Evolutionary conservation across 2,329 filamentous ascomycete genomes (phyloP).

Genomic region (Cercospora zeina): DNA sequence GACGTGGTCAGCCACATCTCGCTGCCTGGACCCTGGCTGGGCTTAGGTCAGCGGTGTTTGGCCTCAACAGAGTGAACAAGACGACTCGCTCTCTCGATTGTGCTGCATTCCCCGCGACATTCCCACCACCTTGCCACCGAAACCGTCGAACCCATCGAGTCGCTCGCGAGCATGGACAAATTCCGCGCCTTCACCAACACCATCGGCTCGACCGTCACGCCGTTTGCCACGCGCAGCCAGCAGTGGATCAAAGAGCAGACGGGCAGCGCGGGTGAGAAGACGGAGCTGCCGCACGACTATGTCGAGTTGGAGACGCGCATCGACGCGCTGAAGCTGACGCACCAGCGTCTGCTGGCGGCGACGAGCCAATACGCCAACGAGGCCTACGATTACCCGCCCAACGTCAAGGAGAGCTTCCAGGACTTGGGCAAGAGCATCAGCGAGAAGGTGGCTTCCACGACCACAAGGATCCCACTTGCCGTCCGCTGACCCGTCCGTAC

Average conservation of each 20-base stretch:
- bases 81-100: not conserved
- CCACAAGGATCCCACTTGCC: no score
- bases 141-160: not conserved
- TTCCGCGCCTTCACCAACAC: conserved; percentile 60
- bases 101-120: not conserved
- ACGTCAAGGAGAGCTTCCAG: conserved; percentile 96
- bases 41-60: not conserved
- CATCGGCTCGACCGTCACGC: conserved; percentile 79
- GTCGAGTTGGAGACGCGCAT: conserved; percentile 98
- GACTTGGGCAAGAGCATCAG: conserved; percentile 93
- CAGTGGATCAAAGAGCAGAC: conserved; percentile 98
- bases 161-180: conserved; percentile 60
- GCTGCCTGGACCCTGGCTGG: not conserved
- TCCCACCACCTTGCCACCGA: no score
- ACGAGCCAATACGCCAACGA: conserved; percentile 94
- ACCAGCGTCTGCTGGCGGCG: conserved; percentile 95
- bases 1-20: not conserved
- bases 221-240: conserved; percentile 89
- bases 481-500: not conserved
- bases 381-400: conserved; percentile 88
- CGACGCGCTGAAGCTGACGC: conserved; percentile 93
- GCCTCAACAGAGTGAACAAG: not conserved
- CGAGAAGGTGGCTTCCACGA: conserved; percentile 70
- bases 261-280: conserved; percentile 95
- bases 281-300: conserved; percentile 94